Base-by-base conservation (phyloP, 441 rosid genomes). In the Gossypium davidsonii region DNA sequence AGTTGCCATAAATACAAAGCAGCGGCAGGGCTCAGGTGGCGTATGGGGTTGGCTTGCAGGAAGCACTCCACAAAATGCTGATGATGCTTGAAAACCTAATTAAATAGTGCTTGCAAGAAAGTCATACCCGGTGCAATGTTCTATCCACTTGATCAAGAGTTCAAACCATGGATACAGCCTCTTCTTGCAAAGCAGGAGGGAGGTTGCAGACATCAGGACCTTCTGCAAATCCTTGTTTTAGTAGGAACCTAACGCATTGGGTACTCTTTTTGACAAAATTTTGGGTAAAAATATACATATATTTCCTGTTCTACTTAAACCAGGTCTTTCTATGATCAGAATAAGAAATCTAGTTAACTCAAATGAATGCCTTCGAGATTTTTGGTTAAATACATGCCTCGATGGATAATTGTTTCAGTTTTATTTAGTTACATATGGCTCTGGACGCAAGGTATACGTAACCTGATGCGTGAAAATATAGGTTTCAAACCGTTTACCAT, bases 41-140 rank as follows among this genome's bases (percentile, higher is more conserved):
- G 85, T 91, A 72, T 96, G 99, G 99, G 91, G 97, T 67, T 96
- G 99, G 99, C 91, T 96, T 57, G 92, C 98, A 0, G 98, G 99
- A 73, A 62, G 85, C 67, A 88, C 99, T 64, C 85, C 81, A 1
- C 44, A 79, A 67, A 80, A 78, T 31, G 86, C 71, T 17, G 87
- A 86, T 0, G 84, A 83, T 51, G 84, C 66, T 66, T 87, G 77
- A 85, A 62, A 44, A 52, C 46, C 67, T 60, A 11, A 15, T 20
- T 15, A 66, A 67, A n/a, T 28, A 61, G 65, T 34, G 55, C 71
- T 71, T 55, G 17, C 70, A 65, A 73, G 70, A 57, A 20, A 20
- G 14, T 20, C 6, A 1, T 21, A 18, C 26, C 59, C 9, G 26
- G 26, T 9, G 26, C 59, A 20, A 56, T 56, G 61, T 21, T 56